Base-by-base conservation (phyloP, 306 rosid genomes). In the Betula pendula region DNA sequence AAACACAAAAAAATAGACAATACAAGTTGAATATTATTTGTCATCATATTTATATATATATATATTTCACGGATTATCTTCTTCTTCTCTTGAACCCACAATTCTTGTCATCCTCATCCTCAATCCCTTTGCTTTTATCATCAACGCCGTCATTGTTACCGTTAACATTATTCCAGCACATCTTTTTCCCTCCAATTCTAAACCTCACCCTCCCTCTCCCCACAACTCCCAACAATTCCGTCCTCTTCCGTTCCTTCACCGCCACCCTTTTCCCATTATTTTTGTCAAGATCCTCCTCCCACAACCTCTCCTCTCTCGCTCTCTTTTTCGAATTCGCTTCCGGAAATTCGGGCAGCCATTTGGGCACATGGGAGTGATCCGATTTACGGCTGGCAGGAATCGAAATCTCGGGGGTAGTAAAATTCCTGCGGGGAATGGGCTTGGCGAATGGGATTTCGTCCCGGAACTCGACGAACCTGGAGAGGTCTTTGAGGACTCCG, bases 291-390 rank as follows among this genome's bases (percentile, higher is more conserved):
- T 86, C 77, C 74, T 87, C 77, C 76, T 87, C 97, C 97, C 96
- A 92, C 84, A 84, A 50, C 47, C 83, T 88, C 80, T 92, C 92
- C 16, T 87, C 96, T 35, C 80, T 77, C 85, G 76, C 80, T 73
- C 92, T 80, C 74, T 71, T 29, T 15, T 19, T 86, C 48, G n/a
- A n/a, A n/a, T 71, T 76, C 53, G 69, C 74, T 0, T 77, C 72
- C 4, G 96, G 96, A 38, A 87, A 81, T 62, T 62, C 82, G 51
- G 94, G 97, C 53, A 91, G 92, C 97, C 97, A 91, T 38, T 76
- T 72, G 43, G 97, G 97, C 45, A 91, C 72, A 35, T 89, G 92
- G 52, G 73, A 79, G 51, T 42, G 10, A 20, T 65, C 70, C 25
- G 73, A 42, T 65, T 70, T 74, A 52, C 7, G 72, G 47, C 17